Evolutionary conservation across 2,329 filamentous ascomycete genomes (phyloP).

Genomic region (Acrodontium crateriforme): DNA sequence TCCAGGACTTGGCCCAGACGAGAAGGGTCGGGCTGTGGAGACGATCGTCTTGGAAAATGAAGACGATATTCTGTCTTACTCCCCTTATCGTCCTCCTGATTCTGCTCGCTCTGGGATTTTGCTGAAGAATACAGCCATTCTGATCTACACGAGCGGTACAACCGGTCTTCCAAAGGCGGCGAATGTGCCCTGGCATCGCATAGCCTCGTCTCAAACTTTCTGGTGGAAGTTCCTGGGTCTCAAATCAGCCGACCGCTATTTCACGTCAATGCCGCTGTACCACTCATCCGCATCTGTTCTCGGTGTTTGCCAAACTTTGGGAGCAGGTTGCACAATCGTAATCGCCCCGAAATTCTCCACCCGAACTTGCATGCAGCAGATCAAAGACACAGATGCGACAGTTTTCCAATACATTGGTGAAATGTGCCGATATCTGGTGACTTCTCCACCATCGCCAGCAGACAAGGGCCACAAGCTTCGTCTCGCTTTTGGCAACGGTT

Average conservation of each 20-base stretch:
- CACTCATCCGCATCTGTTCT: slow-evolving; percentile 66
- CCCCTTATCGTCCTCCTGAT: slow-evolving; percentile 19
- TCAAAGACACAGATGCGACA: slow-evolving; percentile 55
- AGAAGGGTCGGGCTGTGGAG: slow-evolving; percentile 33
- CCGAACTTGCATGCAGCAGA: slow-evolving; percentile 62
- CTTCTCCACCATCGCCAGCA: slow-evolving; percentile 48
- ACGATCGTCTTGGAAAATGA: slow-evolving; percentile 51
- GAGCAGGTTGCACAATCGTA: slow-evolving; percentile 49
- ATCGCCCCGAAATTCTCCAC: slow-evolving; percentile 69
- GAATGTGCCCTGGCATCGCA: slow-evolving; percentile 22
- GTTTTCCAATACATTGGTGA: slow-evolving; percentile 81
- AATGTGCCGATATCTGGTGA: slow-evolving; percentile 68
- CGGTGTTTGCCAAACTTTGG: slow-evolving; percentile 44
- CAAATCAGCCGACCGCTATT: slow-evolving; percentile 63
- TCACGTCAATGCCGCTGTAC: slow-evolving; percentile 79
- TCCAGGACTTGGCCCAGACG: slow-evolving; percentile 29
- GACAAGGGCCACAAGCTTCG: slow-evolving; percentile 63
- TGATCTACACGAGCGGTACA: slow-evolving; percentile 79
- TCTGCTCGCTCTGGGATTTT: slow-evolving; percentile 16
- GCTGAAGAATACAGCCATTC: slow-evolving; percentile 44
- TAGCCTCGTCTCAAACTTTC: slow-evolving; percentile 11
- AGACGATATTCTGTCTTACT: slow-evolving; percentile 37
- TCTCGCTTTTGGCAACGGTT: slow-evolving; percentile 68
- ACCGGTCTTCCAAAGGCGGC: slow-evolving; percentile 62
- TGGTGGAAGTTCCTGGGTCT: slow-evolving; percentile 41